A percentile compares a stretch with the other conserved stretches of the same genome.
phyloP scores from a whole-genome alignment of 164 flowering plant species.

The Berberis vulgaris region DNA sequence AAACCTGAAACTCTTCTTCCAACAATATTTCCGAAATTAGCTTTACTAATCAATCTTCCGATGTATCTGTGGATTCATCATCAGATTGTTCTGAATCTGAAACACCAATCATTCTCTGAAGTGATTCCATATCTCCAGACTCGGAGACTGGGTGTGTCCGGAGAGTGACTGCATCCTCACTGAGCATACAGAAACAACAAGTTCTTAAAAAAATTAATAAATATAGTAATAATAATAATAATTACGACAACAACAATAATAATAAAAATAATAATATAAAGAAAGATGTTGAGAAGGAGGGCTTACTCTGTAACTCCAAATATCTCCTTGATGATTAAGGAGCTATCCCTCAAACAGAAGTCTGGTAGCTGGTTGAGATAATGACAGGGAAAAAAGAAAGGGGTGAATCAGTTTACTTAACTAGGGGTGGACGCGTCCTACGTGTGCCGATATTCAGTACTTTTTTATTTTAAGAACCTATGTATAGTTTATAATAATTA shows the following conservation, averaged over 20 bases:
- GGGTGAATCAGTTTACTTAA: constrained; percentile 1
- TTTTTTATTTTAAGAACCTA: no score
- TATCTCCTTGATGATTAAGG: constrained; percentile 73
- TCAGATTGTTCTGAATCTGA: constrained; percentile 42
- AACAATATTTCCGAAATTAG: neutral
- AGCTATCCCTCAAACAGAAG: constrained; percentile 75
- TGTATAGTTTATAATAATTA: no score
- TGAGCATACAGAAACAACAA: constrained; percentile 15
- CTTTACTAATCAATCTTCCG: constrained; percentile 7
- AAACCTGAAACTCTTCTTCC: no score
- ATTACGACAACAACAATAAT: neutral
- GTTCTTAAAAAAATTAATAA: constrained; percentile 1
- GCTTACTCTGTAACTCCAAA: constrained; percentile 97
- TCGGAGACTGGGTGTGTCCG: constrained; percentile 60
- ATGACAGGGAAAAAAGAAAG: neutral
- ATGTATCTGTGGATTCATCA: constrained; percentile 17
- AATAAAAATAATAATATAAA: neutral
- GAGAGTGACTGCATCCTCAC: constrained; percentile 90
- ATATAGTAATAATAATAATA: neutral
- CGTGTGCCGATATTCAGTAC: no score
- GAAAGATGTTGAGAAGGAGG: neutral
- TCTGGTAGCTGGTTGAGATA: constrained; percentile 63
- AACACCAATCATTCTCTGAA: constrained; percentile 59
- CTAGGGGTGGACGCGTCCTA: neutral
- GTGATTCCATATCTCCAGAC: constrained; percentile 78